These are phyloP conservation scores for Nicotiana obtusifolia DNA, from an alignment of 257 asterid genomes.

Conservation along the genomic window DNA sequence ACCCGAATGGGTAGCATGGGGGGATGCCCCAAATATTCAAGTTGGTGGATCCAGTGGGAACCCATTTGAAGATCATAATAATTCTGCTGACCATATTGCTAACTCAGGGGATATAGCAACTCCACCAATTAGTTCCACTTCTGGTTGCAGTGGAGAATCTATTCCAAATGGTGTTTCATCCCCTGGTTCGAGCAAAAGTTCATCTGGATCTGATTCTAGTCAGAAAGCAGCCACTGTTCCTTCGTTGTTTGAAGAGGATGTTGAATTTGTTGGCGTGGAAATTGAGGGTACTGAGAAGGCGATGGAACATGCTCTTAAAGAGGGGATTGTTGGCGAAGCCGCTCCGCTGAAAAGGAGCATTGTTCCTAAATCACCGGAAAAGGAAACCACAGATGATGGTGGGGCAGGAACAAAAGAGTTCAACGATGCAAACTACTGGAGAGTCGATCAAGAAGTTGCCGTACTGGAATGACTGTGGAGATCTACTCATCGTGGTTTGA, in stretches of 20 bases:
- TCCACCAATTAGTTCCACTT: slow-evolving; percentile 26
- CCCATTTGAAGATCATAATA: slow-evolving; percentile 54
- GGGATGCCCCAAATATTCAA: slow-evolving; percentile 53
- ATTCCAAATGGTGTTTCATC: slow-evolving; percentile 39
- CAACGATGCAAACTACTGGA: slow-evolving; percentile 86
- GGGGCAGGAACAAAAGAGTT: slow-evolving; percentile 61
- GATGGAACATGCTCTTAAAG: slow-evolving; percentile 89
- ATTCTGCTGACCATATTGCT: slow-evolving; percentile 19
- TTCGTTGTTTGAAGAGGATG: slow-evolving; percentile 90
- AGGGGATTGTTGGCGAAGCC: slow-evolving; percentile 93
- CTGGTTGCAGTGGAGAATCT: slow-evolving; percentile 38
- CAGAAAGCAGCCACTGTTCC: slow-evolving; percentile 47
- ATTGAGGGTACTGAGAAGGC: slow-evolving; percentile 71
- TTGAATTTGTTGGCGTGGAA: slow-evolving; percentile 95
- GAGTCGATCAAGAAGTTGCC: slow-evolving; percentile 84
- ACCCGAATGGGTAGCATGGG: slow-evolving; percentile 98
- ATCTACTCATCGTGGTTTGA: neutral
- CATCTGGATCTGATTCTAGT: slow-evolving; percentile 34
- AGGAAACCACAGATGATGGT: slow-evolving; percentile 47
- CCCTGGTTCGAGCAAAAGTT: slow-evolving; percentile 29
- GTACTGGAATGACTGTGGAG: slow-evolving; percentile 41
- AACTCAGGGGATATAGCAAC: slow-evolving; percentile 20
- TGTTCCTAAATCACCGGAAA: slow-evolving; percentile 40
- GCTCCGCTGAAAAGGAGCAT: slow-evolving; percentile 58
- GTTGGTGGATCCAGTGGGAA: slow-evolving; percentile 56